These are phyloP conservation scores for Diaporthe citriasiana DNA, from an alignment of 2,329 filamentous ascomycete species.

Conservation along the genomic window DNA sequence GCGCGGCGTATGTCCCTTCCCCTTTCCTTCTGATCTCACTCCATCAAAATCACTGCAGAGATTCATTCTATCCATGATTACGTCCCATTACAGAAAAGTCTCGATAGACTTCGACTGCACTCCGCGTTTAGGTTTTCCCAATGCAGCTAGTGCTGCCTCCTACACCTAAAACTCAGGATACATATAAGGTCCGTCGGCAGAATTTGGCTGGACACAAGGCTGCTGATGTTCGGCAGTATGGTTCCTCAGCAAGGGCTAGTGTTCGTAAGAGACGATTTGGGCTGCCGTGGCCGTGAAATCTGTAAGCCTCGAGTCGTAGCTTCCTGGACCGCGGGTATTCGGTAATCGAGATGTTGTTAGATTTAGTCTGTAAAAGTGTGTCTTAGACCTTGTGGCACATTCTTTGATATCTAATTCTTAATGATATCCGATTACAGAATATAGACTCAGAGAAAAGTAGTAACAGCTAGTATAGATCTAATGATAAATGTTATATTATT, in stretches of 20 bases:
- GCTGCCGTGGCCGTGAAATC: background rate
- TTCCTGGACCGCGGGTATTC: background rate
- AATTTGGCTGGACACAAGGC: background rate
- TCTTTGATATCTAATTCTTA: background rate
- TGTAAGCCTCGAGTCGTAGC: background rate
- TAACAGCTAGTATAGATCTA: slow-evolving; percentile 11
- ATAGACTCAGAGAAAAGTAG: background rate
- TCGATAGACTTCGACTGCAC: no score
- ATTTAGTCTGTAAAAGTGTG: background rate
- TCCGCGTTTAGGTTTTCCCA: background rate
- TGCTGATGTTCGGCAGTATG: background rate
- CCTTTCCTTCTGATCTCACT: no score
- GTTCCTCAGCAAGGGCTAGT: background rate
- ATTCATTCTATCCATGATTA: no score
- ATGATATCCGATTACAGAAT: background rate
- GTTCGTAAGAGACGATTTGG: background rate
- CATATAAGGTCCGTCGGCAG: background rate
- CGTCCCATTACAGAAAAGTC: no score
- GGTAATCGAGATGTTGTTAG: background rate
- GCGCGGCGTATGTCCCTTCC: no score
- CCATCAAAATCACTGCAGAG: no score
- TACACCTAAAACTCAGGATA: background rate
- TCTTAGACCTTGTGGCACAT: no score
- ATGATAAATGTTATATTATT: slow-evolving; percentile 7
- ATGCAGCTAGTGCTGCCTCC: background rate